phyloP scores from a whole-genome alignment of 2,329 filamentous ascomycete species.

The Hypoxylon sp. region DNA sequence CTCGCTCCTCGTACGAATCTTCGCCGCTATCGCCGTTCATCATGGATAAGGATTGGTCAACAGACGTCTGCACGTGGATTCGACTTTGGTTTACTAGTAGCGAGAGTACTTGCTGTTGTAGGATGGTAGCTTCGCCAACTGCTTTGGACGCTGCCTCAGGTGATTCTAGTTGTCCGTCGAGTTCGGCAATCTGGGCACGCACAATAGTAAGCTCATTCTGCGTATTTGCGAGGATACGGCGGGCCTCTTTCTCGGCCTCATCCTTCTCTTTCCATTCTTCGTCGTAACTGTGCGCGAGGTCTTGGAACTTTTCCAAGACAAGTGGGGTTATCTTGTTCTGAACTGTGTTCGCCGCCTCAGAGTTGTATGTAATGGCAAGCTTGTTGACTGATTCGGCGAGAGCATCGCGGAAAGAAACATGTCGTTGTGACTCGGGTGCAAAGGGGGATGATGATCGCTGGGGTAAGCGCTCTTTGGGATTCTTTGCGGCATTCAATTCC shows the following conservation, averaged over 20 bases:
- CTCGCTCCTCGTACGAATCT: slow-evolving; percentile 68
- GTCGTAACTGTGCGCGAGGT: slow-evolving; percentile 79
- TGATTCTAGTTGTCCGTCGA: slow-evolving; percentile 69
- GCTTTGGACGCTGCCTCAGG: slow-evolving; percentile 68
- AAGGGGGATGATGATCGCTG: slow-evolving; percentile 83
- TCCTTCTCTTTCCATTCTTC: slow-evolving; percentile 83
- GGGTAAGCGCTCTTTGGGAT: slow-evolving; percentile 74
- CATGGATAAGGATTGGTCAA: slow-evolving; percentile 66
- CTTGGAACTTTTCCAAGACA: slow-evolving; percentile 79
- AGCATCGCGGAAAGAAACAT: slow-evolving; percentile 68
- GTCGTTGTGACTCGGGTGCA: slow-evolving; percentile 73
- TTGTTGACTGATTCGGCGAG: slow-evolving; percentile 62
- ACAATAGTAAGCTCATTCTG: slow-evolving; percentile 76
- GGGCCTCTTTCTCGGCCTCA: slow-evolving; percentile 76
- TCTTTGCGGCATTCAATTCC: slow-evolving; percentile 77
- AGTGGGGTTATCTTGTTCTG: slow-evolving; percentile 78
- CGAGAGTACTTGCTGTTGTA: slow-evolving; percentile 65
- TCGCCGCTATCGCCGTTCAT: slow-evolving; percentile 65
- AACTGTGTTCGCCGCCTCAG: slow-evolving; percentile 77
- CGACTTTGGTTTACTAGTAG: slow-evolving; percentile 68
- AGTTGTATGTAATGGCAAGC: slow-evolving; percentile 65
- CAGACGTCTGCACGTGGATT: slow-evolving; percentile 66
- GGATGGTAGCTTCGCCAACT: slow-evolving; percentile 65
- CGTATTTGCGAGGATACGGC: slow-evolving; percentile 75
- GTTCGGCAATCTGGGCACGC: slow-evolving; percentile 71